phyloP scores from a whole-genome alignment of 2,329 filamentous ascomycete genomes.

The Podosphaera fusca region DNA sequence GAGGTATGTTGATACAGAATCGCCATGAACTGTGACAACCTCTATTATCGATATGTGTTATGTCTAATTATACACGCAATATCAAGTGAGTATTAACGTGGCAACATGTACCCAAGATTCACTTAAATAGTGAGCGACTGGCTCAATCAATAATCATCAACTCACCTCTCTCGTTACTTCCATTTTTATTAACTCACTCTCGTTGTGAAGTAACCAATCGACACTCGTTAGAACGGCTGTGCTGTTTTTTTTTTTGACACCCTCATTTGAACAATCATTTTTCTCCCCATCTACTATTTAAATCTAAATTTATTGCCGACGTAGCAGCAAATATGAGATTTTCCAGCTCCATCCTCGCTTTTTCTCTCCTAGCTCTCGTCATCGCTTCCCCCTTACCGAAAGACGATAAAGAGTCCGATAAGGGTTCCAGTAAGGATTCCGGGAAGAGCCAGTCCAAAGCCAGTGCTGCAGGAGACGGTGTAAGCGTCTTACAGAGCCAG shows the following conservation, averaged over 20 bases:
- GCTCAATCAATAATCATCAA: too few relatives aligned
- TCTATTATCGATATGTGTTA: too few relatives aligned
- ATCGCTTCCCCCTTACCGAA: neutral
- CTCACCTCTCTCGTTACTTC: neutral
- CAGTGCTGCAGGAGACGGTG: constrained; percentile 5
- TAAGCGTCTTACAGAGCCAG: constrained; percentile 16
- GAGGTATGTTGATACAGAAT: too few relatives aligned
- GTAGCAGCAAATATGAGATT: neutral
- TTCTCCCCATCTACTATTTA: neutral
- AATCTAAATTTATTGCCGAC: neutral
- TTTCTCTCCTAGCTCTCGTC: neutral
- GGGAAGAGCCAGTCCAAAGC: neutral
- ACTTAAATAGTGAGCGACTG: too few relatives aligned
- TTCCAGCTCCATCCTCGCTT: neutral
- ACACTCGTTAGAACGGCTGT: too few relatives aligned
- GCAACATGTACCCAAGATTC: too few relatives aligned
- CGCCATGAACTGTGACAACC: too few relatives aligned
- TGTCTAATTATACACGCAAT: too few relatives aligned
- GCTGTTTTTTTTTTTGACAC: neutral
- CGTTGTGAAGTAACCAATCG: neutral
- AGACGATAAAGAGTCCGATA: neutral
- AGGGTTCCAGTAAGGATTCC: neutral
- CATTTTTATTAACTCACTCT: neutral
- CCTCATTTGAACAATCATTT: neutral
- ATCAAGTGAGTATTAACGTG: too few relatives aligned